Base-by-base conservation (phyloP, 2,329 filamentous ascomycete genomes). In the Diaporthe sp. region DNA sequence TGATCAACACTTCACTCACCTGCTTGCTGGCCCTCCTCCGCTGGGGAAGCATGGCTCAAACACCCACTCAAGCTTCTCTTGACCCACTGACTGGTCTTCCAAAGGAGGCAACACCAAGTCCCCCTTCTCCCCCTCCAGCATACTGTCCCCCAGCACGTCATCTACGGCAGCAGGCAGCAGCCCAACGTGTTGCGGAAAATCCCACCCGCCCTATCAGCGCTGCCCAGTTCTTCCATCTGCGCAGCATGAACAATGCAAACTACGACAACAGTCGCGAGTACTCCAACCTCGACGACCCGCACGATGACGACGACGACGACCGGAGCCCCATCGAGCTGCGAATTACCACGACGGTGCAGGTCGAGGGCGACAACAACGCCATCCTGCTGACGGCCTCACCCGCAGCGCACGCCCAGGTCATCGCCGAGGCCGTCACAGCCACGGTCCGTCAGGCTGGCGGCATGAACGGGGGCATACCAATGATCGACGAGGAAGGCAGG, bases 361-460 rank as follows among this genome's bases (percentile, higher is more conserved):
- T 91, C 77, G 80, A 81, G 50, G 86, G 85, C 75, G 83, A 83
- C 79, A 82, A 86, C 79, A 91, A 91, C 79, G 78, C 88, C 65
- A 80, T 89, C 59, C 84, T 85, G 27, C 79, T 89, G 27, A 77
- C 81, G 0, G 78, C 83, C 4, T 82, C 84, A 7, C 82, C 85
- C 1, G 79, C 83, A 7, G 79, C 81, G 6, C 82, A 84, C 61
- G 85, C 86, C 79, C 79, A 83, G 77, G 77, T 82, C 73, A 82
- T 90, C 74, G 84, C 87, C 13, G 79, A 82, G 10, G 82, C 86
- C 5, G 80, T 91, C 3, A 82, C 88, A 17, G 78, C 83, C 17
- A 84, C 86, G 3, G 79, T 91, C 2, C 81, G 84, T 47, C 81
- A 86, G 37, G 84, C 84, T 75, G 84, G 84, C 77, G 83, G 81